phyloP scores from a whole-genome alignment of 2,329 filamentous ascomycete species.

The Claviceps capensis region DNA sequence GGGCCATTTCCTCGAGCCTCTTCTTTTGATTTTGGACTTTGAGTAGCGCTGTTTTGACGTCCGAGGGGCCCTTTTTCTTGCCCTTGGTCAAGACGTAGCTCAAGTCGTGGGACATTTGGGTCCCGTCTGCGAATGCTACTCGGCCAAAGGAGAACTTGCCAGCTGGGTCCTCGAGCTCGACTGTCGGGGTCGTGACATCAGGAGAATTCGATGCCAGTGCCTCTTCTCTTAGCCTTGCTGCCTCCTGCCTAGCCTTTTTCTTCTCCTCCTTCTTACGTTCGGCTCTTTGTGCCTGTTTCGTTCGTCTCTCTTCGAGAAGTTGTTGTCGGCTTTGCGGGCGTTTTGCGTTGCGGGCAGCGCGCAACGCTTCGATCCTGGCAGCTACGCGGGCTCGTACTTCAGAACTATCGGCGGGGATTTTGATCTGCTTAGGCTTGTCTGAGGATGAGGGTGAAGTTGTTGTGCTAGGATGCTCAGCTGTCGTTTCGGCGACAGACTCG shows the following conservation, averaged over 20 bases:
- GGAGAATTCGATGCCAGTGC: conserved; percentile 50
- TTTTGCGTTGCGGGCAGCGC: conserved; percentile 76
- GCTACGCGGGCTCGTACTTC: conserved; percentile 66
- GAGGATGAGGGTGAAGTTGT: conserved; percentile 58
- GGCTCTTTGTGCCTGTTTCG: conserved; percentile 77
- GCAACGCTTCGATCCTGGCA: conserved; percentile 71
- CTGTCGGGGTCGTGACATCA: conserved; percentile 40
- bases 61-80: conserved; percentile 71
- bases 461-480: conserved; percentile 36
- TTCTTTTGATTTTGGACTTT: conserved; percentile 78
- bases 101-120: conserved; percentile 60
- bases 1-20: conserved; percentile 60
- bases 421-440: conserved; percentile 51
- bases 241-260: conserved; percentile 63
- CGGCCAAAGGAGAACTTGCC: conserved; percentile 81
- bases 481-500: conserved; percentile 22
- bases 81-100: conserved; percentile 38
- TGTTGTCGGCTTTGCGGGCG: conserved; percentile 76
- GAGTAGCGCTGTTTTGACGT: conserved; percentile 74
- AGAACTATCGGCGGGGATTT: conserved; percentile 56
- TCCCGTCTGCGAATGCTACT: conserved; percentile 80
- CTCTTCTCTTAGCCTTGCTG: conserved; percentile 52
- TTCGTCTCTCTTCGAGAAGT: conserved; percentile 75
- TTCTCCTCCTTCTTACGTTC: conserved; percentile 80
- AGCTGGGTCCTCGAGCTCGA: conserved; percentile 34